Percentiles rank a stretch among this genome's conserved stretches.
phyloP scores from a whole-genome alignment of 139 green algal species.

The Desmodesmus armatus region DNA sequence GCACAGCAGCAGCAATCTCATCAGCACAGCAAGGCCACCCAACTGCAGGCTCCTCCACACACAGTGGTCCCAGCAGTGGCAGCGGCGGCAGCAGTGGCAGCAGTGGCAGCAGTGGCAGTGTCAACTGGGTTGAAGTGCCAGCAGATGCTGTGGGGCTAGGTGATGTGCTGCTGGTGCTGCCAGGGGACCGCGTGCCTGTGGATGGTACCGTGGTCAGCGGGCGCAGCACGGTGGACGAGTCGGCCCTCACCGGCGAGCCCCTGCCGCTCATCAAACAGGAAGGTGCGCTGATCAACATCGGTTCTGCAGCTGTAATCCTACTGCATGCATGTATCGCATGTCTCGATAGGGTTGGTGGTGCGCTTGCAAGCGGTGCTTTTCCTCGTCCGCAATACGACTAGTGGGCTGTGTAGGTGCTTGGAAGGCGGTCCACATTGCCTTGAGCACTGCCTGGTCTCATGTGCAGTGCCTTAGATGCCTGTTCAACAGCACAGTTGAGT shows the following conservation, averaged over 20 bases:
- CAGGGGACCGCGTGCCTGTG: conserved; percentile 88
- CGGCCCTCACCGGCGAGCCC: conserved; percentile 87
- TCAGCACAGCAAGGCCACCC: conserved; percentile 48
- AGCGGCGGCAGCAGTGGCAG: conserved; percentile 52
- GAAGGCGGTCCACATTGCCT: too few species aligned
- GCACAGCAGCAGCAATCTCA: conserved; percentile 24
- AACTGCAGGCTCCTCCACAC: conserved; percentile 35
- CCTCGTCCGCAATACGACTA: too few species aligned
- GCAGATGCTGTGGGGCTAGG: conserved; percentile 74
- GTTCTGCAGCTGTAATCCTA: too few species aligned
- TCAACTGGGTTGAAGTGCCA: conserved; percentile 69
- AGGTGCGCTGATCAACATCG: too few species aligned
- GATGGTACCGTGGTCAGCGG: conserved; percentile 84
- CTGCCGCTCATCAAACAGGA: conserved; percentile 80
- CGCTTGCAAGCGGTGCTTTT: too few species aligned
- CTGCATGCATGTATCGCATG: too few species aligned
- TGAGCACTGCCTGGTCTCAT: too few species aligned
- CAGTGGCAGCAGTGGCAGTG: conserved; percentile 43
- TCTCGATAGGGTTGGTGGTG: too few species aligned
- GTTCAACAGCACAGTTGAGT: too few species aligned
- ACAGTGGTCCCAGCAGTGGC: conserved; percentile 26
- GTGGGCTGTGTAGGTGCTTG: too few species aligned
- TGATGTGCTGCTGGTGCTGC: conserved; percentile 82
- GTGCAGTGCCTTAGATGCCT: too few species aligned
- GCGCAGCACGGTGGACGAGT: conserved; percentile 79